Evolutionary conservation across 257 asterid genomes (phyloP), one percentile per base, ranked within the genome.

Genomic region (Solanum infundibuliforme): DNA sequence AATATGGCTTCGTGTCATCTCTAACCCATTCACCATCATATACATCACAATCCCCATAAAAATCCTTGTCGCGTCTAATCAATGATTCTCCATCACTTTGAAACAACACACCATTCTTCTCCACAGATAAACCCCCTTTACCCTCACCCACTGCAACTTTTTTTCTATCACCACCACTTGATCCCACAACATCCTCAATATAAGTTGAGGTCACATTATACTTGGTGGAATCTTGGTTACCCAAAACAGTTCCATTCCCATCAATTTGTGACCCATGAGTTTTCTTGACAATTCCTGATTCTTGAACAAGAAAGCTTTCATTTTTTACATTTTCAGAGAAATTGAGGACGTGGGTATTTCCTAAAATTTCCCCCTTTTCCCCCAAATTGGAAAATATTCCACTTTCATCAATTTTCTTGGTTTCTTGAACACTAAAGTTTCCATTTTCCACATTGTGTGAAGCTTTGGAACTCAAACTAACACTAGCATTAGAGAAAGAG

Each of bases 1-100:
- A 95, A 86, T 92, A 94, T 12, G 99, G 99, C 91, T 89, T 88
- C 6, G 93, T 55, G 62, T 97, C 93, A 86, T 95, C 98, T 73
- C 93, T 95, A 88, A 94, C 98, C 99, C 99, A 97, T 91, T 94
- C 91, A 21, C 99, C 99, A 91, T 93, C 88, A 83, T 72, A 97
- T 85, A 97, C 92, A 77, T 97, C 98, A 88, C 99, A 97, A 23
- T 92, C 91, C 87, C 91, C 91, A 29, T 83, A 88, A 39, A 96
- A 92, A 73, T 91, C 87, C 20, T 8, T 79, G 27, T 85, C 52
- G 5, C 20, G 12, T 25, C 10, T 55, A 39, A 3, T 83, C 87
- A 66, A 20, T 13, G 6, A 5, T 46, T 87, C 20, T 65, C 84
- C 86, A 84, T 48, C 88, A 68, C 48, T 25, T 46, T 55, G 11